These are phyloP conservation scores for Schwanniomyces occidentalis DNA, from an alignment of 805 yeast genomes.

Conservation along the genomic window DNA sequence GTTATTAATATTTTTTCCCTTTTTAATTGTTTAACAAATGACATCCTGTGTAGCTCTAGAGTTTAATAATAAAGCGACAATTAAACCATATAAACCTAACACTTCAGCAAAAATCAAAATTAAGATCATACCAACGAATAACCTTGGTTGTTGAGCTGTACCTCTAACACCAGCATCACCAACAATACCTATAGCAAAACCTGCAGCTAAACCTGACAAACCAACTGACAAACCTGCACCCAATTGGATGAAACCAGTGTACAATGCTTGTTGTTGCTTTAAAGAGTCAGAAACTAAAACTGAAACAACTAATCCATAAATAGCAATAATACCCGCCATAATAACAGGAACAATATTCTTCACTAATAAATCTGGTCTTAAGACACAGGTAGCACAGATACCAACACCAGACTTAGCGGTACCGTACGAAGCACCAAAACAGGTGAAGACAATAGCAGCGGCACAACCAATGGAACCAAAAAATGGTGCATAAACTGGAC, in stretches of 20 bases:
- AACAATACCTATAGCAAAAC: constrained; percentile 98
- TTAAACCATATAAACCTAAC: constrained; percentile 96
- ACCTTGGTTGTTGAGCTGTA: constrained; percentile 96
- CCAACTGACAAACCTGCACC: constrained; percentile 99
- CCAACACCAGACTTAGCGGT: constrained; percentile 99
- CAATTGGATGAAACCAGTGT: constrained; percentile 96
- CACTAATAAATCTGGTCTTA: constrained; percentile 94
- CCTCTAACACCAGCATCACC: constrained; percentile 99
- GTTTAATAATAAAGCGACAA: constrained; percentile 96
- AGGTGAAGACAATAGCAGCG: constrained; percentile 97
- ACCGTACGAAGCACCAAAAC: constrained; percentile 99
- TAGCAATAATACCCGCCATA: constrained; percentile 99
- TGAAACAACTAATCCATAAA: constrained; percentile 95
- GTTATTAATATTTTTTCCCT: constrained; percentile 1
- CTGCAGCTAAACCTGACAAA: constrained; percentile 95
- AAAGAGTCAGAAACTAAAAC: constrained; percentile 90
- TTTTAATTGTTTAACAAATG: constrained; percentile 53
- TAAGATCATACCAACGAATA: constrained; percentile 97
- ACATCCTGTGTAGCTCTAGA: constrained; percentile 96
- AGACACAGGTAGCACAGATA: constrained; percentile 96
- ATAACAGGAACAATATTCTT: constrained; percentile 94
- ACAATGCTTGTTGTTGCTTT: constrained; percentile 87
- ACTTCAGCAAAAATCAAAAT: constrained; percentile 99
- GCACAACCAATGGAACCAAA: constrained; percentile 99
- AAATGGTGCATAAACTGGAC: constrained; percentile 90